A percentile compares a stretch with the other conserved stretches of the same genome.
Conservation (phyloP, 345 rosid genomes). For the Citrus hindsii region DNA sequence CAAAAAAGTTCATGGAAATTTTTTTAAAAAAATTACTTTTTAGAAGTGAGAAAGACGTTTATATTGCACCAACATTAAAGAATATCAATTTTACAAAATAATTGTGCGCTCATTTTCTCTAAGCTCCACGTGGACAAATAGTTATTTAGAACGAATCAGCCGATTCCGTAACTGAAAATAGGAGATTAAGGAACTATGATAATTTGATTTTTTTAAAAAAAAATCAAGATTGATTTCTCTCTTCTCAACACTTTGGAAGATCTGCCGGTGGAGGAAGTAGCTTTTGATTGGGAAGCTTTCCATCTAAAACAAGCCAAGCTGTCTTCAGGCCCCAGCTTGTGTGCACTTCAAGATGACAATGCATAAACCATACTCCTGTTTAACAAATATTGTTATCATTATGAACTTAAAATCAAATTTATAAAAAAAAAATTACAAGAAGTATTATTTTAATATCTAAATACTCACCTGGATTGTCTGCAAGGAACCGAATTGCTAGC, state of each 20-base stretch:
- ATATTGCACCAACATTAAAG: not conserved
- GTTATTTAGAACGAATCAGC: not conserved
- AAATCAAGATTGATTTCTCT: not conserved
- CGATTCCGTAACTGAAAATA: not conserved
- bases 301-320: conserved; percentile 78
- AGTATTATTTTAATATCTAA: no score
- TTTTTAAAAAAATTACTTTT: no score
- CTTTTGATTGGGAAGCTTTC: conserved; percentile 61
- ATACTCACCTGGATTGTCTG: conserved; percentile 68
- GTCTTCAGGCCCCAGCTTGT: conserved; percentile 74
- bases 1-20: not conserved
- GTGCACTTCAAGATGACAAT: conserved; percentile 75
- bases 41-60: no score
- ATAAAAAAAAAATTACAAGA: no score
- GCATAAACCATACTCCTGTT: conserved; percentile 76
- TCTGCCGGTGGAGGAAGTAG: conserved; percentile 75
- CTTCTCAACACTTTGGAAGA: conserved; percentile 57
- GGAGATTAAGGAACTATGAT: not conserved
- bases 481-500: conserved; percentile 69
- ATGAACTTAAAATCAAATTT: not conserved
- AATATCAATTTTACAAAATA: conserved; percentile 1
- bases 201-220: not conserved
- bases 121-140: not conserved
- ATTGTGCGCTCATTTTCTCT: not conserved
- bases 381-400: not conserved